These are phyloP conservation scores for Endogone sp. DNA, from an alignment of 192 early-diverging fungal genomes.

Conservation along the genomic window DNA sequence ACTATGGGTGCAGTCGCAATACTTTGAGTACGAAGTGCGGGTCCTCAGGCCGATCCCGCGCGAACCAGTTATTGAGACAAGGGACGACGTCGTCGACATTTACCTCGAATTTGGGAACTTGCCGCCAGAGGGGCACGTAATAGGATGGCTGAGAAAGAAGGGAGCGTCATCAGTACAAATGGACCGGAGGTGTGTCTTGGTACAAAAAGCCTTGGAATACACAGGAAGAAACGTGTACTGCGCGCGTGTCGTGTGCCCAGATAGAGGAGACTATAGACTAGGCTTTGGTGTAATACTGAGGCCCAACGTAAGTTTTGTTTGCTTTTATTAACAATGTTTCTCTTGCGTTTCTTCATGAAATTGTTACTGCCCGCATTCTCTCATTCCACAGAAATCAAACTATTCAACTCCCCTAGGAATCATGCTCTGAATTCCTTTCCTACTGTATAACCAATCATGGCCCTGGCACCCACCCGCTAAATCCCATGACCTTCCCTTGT, in stretches of 20 bases:
- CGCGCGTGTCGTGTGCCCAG: constrained; percentile 1
- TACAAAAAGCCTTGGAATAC: constrained; percentile 3
- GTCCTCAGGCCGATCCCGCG: constrained; percentile 2
- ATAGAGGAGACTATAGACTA: neutral
- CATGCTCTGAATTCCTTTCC: neutral
- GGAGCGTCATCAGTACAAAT: neutral
- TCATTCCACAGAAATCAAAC: neutral
- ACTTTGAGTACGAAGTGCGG: neutral
- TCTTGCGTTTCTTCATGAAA: neutral
- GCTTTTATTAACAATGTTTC: too few relatives aligned
- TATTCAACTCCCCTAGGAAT: constrained; percentile 19
- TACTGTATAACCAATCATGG: neutral
- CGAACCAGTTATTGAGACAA: constrained; percentile 1
- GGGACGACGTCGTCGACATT: constrained; percentile 2
- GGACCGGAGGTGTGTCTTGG: neutral
- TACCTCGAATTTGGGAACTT: neutral
- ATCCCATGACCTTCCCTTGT: too few relatives aligned
- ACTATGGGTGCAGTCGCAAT: constrained; percentile 22
- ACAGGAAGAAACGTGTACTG: constrained; percentile 4
- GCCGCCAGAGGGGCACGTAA: neutral
- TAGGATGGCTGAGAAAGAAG: neutral
- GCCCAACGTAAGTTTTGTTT: neutral
- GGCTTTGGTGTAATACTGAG: neutral
- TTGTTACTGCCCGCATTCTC: neutral
- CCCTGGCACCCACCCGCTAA: too few relatives aligned